Evolutionary conservation across 257 asterid genomes (phyloP).

Genomic region (Leptodermis oblonga): DNA sequence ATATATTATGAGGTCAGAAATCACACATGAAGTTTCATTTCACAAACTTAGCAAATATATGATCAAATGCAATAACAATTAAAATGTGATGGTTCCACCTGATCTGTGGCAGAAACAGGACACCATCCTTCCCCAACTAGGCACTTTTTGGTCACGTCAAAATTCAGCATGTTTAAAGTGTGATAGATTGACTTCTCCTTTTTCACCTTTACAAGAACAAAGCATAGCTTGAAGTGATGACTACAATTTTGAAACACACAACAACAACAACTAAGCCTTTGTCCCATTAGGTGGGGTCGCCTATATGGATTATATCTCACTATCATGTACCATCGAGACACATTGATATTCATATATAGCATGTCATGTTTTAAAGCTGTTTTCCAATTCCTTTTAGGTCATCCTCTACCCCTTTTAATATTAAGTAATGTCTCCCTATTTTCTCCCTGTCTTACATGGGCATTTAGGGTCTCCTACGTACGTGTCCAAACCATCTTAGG

Average conservation of each 20-base stretch:
- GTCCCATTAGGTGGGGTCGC: too few relatives aligned
- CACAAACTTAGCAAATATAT: not conserved
- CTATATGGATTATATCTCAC: too few relatives aligned
- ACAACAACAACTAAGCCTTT: too few relatives aligned
- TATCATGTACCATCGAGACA: too few relatives aligned
- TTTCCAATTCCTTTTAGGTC: too few relatives aligned
- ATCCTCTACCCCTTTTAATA: too few relatives aligned
- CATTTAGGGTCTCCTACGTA: too few relatives aligned
- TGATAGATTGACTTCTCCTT: conserved; percentile 50
- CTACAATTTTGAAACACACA: not conserved
- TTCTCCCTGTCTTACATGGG: too few relatives aligned
- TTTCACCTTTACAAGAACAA: conserved; percentile 42
- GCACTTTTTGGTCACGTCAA: conserved; percentile 63
- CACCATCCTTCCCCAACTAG: conserved; percentile 78
- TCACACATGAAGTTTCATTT: not conserved
- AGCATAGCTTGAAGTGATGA: conserved; percentile 8
- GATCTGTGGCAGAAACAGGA: conserved; percentile 51
- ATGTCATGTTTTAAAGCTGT: too few relatives aligned
- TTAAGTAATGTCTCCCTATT: too few relatives aligned
- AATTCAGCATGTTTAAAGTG: conserved; percentile 51
- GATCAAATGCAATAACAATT: not conserved
- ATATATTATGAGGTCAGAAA: conserved; percentile 13
- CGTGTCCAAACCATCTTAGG: too few relatives aligned
- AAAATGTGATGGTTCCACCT: conserved; percentile 27
- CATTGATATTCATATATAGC: too few relatives aligned